A percentile compares a stretch with the other conserved stretches of the same genome.
Evolutionary conservation across 768 basidiomycete species (phyloP).

Genomic region (Sporobolomyces pararoseus): DNA sequence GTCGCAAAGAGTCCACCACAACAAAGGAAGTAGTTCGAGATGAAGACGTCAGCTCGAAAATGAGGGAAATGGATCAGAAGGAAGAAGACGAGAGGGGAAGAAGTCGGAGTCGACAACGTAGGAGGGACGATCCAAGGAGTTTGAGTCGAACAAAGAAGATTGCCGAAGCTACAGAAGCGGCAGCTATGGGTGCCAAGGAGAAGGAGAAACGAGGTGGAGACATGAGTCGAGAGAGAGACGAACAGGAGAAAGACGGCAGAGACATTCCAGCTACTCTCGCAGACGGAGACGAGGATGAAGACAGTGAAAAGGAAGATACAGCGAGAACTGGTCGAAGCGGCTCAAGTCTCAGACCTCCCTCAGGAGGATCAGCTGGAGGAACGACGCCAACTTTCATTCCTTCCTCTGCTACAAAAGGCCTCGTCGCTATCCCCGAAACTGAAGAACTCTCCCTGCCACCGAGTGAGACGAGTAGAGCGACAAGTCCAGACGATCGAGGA

Average conservation of each 20-base stretch:
- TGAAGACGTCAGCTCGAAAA: not conserved
- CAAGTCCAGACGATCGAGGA: not conserved
- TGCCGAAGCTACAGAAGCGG: conserved; percentile 25
- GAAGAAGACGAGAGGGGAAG: conserved; percentile 39
- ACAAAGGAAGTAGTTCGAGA: not conserved
- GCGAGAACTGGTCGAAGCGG: not conserved
- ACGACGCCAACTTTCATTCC: conserved; percentile 21
- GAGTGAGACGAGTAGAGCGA: not conserved
- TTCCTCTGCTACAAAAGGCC: conserved; percentile 8
- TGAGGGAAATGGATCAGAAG: conserved; percentile 21
- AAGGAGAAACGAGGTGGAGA: not conserved
- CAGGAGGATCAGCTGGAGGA: not conserved
- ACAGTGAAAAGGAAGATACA: conserved; percentile 3
- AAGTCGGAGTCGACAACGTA: conserved; percentile 20
- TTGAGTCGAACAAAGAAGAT: conserved; percentile 5
- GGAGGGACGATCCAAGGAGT: conserved; percentile 16
- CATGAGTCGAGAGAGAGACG: not conserved
- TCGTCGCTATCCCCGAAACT: conserved; percentile 31
- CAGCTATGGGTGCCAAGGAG: conserved; percentile 21
- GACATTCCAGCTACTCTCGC: conserved; percentile 23
- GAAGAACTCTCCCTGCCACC: conserved; percentile 28
- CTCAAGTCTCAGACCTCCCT: not conserved
- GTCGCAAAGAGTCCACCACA: not conserved
- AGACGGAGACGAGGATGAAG: conserved; percentile 18
- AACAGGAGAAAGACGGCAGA: not conserved